phyloP scores from a whole-genome alignment of 371 early-diverging fungal genomes.

The Rhizopus delemar region DNA sequence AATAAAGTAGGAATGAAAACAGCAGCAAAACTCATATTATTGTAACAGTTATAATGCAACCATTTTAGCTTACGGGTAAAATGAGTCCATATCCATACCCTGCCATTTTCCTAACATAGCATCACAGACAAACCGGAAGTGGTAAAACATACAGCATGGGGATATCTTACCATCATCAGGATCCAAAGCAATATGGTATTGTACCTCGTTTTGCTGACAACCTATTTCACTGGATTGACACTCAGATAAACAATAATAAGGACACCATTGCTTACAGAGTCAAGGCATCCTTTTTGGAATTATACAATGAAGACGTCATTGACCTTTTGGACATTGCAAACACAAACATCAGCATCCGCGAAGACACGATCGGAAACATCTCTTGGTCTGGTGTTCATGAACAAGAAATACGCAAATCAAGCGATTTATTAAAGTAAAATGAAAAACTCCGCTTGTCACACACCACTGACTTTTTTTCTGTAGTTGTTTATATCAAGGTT shows the following conservation, averaged over 20 bases:
- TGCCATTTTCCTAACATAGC: background rate
- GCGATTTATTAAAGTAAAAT: slow-evolving; percentile 68
- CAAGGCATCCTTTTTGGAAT: slow-evolving; percentile 84
- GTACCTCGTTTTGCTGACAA: slow-evolving; percentile 82
- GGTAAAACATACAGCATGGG: slow-evolving; percentile 64
- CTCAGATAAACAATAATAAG: slow-evolving; percentile 33
- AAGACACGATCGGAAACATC: slow-evolving; percentile 89
- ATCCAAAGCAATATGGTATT: slow-evolving; percentile 58
- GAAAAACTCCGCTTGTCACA: background rate
- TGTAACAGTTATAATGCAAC: slow-evolving; percentile 28
- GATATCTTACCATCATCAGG: slow-evolving; percentile 33
- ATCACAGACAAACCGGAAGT: slow-evolving; percentile 48
- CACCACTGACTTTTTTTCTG: background rate
- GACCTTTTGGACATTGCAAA: slow-evolving; percentile 68
- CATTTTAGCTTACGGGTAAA: slow-evolving; percentile 29
- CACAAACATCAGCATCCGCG: slow-evolving; percentile 66
- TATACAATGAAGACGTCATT: slow-evolving; percentile 94
- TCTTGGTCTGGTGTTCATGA: slow-evolving; percentile 87
- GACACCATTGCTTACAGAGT: slow-evolving; percentile 19
- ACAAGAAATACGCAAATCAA: slow-evolving; percentile 65
- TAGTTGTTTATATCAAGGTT: slow-evolving; percentile 67
- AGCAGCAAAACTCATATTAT: slow-evolving; percentile 1
- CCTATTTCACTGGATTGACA: slow-evolving; percentile 55
- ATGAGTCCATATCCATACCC: background rate
- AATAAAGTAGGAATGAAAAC: slow-evolving; percentile 2